These are phyloP conservation scores for Saccharomyces jurei DNA, from an alignment of 805 yeast species.

Conservation along the genomic window DNA sequence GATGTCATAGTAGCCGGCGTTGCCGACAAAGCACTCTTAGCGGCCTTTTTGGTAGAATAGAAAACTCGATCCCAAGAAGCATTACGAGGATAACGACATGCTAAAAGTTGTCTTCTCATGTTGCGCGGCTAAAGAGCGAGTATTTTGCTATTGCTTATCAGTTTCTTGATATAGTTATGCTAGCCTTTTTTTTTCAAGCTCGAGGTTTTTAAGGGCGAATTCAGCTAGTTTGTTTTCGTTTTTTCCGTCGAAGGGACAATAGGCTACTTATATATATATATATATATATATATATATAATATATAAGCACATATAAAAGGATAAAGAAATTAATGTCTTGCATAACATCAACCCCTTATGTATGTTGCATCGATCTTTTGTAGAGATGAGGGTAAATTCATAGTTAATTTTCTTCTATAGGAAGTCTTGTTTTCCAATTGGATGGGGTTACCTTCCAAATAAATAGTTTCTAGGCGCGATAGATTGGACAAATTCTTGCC, in stretches of 20 bases:
- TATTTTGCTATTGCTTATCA: neutral
- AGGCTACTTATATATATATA: neutral
- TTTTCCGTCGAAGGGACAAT: neutral
- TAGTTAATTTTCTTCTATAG: conserved; percentile 73
- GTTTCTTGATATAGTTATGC: neutral
- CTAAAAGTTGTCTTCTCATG: neutral
- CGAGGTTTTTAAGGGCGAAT: neutral
- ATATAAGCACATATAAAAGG: neutral
- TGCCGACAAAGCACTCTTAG: neutral
- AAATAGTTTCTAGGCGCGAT: conserved; percentile 72
- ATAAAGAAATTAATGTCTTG: neutral
- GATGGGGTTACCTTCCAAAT: conserved; percentile 88
- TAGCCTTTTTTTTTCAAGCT: neutral
- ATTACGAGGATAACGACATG: neutral
- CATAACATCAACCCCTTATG: conserved; percentile 28
- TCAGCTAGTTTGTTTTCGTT: neutral
- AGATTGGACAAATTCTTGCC: conserved; percentile 55
- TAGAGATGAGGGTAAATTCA: conserved; percentile 56
- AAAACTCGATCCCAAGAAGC: neutral
- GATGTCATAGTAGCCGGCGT: neutral
- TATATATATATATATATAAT: neutral
- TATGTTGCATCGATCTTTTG: conserved; percentile 89
- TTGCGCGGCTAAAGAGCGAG: neutral
- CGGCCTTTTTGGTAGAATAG: neutral
- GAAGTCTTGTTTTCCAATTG: conserved; percentile 67